Evolutionary conservation across 1,284 basidiomycete species (phyloP).

Genomic region (Xerocomus amazonicus): DNA sequence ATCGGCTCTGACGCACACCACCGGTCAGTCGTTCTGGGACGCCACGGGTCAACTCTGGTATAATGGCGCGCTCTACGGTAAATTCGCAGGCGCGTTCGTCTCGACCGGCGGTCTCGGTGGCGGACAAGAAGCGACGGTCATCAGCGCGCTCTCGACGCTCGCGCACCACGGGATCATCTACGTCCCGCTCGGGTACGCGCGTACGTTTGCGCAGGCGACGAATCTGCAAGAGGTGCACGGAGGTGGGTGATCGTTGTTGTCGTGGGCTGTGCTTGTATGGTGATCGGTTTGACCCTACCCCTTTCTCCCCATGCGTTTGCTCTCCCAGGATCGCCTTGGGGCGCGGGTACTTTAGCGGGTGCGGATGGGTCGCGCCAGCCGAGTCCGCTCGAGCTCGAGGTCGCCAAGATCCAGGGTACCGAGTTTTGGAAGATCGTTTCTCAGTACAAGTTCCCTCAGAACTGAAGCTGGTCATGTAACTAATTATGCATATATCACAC

Average conservation of each 20-base stretch:
- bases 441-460: conserved; percentile 10
- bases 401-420: conserved; percentile 46
- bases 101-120: conserved; percentile 40
- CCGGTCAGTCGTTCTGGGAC: conserved; percentile 42
- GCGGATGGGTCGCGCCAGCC: not conserved
- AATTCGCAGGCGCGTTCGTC: conserved; percentile 48
- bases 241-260: conserved; percentile 21
- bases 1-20: no score
- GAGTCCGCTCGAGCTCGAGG: not conserved
- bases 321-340: not conserved
- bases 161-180: conserved; percentile 52
- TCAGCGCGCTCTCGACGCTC: conserved; percentile 50
- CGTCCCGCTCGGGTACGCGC: conserved; percentile 50
- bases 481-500: not conserved
- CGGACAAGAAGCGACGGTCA: conserved; percentile 44
- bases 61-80: conserved; percentile 46
- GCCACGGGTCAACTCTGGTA: conserved; percentile 51
- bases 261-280: no score
- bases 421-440: conserved; percentile 29
- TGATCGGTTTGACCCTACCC: no score
- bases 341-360: not conserved
- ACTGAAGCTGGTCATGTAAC: not conserved
- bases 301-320: no score
- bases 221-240: conserved; percentile 43
- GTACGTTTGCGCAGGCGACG: conserved; percentile 35